A percentile compares a stretch with the other conserved stretches of the same genome.
phyloP scores from a whole-genome alignment of 306 rosid genomes.

The Myrica gale region DNA sequence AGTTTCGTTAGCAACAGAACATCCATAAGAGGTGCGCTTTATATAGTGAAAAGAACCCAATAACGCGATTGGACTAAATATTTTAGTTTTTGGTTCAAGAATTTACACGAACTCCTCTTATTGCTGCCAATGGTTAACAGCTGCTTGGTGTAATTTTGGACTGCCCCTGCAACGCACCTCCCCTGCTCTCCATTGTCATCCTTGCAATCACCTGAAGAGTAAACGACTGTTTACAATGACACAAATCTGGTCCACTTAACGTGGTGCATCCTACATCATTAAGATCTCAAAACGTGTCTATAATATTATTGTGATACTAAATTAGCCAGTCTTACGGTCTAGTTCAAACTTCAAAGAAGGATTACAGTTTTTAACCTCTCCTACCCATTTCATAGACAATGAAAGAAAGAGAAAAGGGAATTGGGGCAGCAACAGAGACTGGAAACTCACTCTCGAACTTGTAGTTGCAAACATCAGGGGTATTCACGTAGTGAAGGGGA shows the following conservation, averaged over 20 bases:
- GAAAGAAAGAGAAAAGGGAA: neutral
- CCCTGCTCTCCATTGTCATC: slow-evolving; percentile 48
- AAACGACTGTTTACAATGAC: neutral
- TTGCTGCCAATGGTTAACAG: slow-evolving; percentile 38
- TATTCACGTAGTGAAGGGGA: slow-evolving; percentile 68
- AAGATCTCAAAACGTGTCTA: no score
- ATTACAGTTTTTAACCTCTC: neutral
- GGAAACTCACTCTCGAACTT: slow-evolving; percentile 42
- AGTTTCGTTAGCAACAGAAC: neutral
- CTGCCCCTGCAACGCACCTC: slow-evolving; percentile 71
- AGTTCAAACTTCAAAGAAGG: neutral
- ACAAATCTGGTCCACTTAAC: no score
- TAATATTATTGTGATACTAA: neutral
- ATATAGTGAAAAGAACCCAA: neutral
- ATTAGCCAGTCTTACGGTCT: neutral
- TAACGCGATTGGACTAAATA: neutral
- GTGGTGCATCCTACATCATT: no score
- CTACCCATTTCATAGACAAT: neutral
- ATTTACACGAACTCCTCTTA: slow-evolving; percentile 40
- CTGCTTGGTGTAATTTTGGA: slow-evolving; percentile 76
- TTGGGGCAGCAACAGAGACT: neutral
- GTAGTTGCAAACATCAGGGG: slow-evolving; percentile 71
- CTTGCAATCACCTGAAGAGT: slow-evolving; percentile 70
- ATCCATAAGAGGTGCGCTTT: neutral
- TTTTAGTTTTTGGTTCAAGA: neutral